Conservation (phyloP, 306 rosid genomes). For the Argentina anserina region DNA sequence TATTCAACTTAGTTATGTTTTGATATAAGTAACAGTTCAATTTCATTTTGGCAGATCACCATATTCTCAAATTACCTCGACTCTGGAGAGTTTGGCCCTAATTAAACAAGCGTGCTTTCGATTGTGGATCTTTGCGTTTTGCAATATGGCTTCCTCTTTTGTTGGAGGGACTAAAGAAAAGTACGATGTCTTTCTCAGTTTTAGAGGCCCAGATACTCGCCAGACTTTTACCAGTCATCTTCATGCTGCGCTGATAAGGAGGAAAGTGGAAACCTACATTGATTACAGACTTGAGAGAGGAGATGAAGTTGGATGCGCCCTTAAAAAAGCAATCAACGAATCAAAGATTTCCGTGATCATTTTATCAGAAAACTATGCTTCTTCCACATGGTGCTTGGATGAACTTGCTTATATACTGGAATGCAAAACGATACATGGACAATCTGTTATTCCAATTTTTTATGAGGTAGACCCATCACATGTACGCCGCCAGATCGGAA, state of each 20-base stretch:
- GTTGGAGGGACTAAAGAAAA: too few relatives aligned
- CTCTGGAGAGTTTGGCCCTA: too few relatives aligned
- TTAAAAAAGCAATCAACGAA: constrained; percentile 1
- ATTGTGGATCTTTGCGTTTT: neutral
- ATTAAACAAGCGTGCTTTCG: too few relatives aligned
- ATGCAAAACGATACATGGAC: neutral
- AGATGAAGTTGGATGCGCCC: neutral
- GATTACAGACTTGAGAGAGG: constrained; percentile 8
- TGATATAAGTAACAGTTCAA: too few relatives aligned
- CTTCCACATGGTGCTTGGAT: constrained; percentile 21
- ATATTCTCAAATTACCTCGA: too few relatives aligned
- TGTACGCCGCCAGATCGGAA: neutral
- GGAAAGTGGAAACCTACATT: neutral
- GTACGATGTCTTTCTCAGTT: neutral
- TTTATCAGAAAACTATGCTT: constrained; percentile 19
- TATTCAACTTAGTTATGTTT: too few relatives aligned
- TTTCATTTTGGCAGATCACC: too few relatives aligned
- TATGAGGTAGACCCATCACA: neutral
- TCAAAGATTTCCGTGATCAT: constrained; percentile 6
- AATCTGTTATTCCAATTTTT: neutral
- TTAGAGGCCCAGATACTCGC: neutral
- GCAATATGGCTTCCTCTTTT: neutral
- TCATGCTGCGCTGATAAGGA: neutral
- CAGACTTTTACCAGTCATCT: neutral
- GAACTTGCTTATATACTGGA: constrained; percentile 16